Evolutionary conservation across 2,329 filamentous ascomycete genomes (phyloP), one percentile per base, ranked within the genome.

Genomic region (Paracorniculantispora psalliotae): DNA sequence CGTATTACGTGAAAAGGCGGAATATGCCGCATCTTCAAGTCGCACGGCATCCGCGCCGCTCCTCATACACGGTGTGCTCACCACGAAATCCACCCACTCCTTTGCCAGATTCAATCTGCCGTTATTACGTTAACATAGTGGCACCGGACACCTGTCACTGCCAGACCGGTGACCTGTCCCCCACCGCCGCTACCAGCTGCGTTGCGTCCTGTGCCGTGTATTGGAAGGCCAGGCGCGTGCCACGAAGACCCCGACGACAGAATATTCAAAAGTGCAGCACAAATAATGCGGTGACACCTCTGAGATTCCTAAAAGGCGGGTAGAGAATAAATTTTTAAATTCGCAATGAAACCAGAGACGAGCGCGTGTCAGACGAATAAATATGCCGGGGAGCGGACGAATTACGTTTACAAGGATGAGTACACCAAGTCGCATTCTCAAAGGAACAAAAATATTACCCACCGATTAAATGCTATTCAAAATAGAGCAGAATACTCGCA

Each of bases 31-130:
- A n/a, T n/a, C n/a, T n/a, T n/a, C n/a, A 35, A 8, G 39, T 33
- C 41, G 41, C 52, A 46, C 52, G 19, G 21, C 41, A 46, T 35
- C 26, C 52, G 25, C 41, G 52, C 52, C 19, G 52, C 52, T 55
- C 46, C 51, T 44, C 39, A 43, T n/a, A 23, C 25, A n/a, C 23
- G 23, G 28, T 35, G n/a, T 39, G 46, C 26, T 44, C 52, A 13
- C 26, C 19, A 13, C 2, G 35, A 55, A 37, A 35, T 19, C 37
- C 19, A 2, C 6, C 9, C 41, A 37, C 35, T 17, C 23, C 9
- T 41, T 26, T 28, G 9, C 21, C 17, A 19, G 19, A 7, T 21
- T n/a, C 26, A 39, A n/a, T 23, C 35, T 9, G 4, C 52, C 21
- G 33, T 13, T 1, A 13, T 9, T 43, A 2, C 17, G 10, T 19